A percentile compares a stretch with the other conserved stretches of the same genome.
Evolutionary conservation across 148 eudicot genomes (phyloP).

Genomic region (Rhododendron griersonianum): DNA sequence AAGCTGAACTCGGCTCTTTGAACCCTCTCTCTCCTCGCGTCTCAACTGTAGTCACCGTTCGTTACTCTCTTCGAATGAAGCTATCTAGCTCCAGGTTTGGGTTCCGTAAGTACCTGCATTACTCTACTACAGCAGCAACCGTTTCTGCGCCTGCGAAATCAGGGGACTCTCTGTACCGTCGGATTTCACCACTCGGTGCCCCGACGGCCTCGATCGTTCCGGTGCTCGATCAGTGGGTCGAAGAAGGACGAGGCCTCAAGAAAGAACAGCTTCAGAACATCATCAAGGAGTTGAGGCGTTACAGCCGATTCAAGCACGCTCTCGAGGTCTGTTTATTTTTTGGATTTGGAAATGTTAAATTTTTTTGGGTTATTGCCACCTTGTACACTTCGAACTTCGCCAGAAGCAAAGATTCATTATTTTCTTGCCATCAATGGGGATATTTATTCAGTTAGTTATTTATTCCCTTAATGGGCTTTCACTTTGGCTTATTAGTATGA

Average conservation of each 20-base stretch:
- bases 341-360: not conserved
- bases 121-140: not conserved
- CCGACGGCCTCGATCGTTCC: slow-evolving; percentile 22
- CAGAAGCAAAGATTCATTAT: too few relatives aligned
- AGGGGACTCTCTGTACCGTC: slow-evolving; percentile 23
- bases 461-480: too few relatives aligned
- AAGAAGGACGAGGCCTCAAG: slow-evolving; percentile 19
- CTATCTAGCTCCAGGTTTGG: not conserved
- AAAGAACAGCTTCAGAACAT: slow-evolving; percentile 13
- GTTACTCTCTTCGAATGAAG: not conserved
- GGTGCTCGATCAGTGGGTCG: slow-evolving; percentile 32
- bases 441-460: too few relatives aligned
- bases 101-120: not conserved
- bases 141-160: not conserved
- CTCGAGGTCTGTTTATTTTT: slow-evolving; percentile 23
- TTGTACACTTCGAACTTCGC: too few relatives aligned
- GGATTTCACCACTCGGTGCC: slow-evolving; percentile 23
- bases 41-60: not conserved
- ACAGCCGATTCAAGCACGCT: slow-evolving; percentile 30
- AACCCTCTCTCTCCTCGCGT: not conserved
- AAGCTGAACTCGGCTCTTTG: too few relatives aligned
- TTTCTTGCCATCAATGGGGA: too few relatives aligned
- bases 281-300: slow-evolving; percentile 23
- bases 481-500: too few relatives aligned
- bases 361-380: too few relatives aligned